Conservation (phyloP, 495 filamentous ascomycete genomes). For the Cudoniella acicularis region DNA sequence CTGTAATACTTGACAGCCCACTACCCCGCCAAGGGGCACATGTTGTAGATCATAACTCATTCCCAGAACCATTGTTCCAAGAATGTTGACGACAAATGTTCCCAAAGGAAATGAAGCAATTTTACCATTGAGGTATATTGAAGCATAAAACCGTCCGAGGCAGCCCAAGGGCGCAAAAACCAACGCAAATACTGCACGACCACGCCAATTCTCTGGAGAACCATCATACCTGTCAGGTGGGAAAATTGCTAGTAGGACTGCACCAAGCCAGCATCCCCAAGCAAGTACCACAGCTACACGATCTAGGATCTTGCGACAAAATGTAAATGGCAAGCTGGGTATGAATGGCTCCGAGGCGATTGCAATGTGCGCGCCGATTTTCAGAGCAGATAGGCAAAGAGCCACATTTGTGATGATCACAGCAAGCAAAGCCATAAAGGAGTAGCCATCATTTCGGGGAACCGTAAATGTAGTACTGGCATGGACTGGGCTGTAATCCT, state of each 20-base stretch:
- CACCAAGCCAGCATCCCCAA: conserved; percentile 74
- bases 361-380: conserved; percentile 75
- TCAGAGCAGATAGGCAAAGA: conserved; percentile 63
- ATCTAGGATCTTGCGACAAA: conserved; percentile 61
- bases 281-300: conserved; percentile 57
- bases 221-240: conserved; percentile 60
- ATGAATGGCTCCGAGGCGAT: conserved; percentile 52
- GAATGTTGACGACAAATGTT: conserved; percentile 81
- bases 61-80: conserved; percentile 61
- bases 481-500: conserved; percentile 10
- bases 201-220: conserved; percentile 62
- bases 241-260: conserved; percentile 67
- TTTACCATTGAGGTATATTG: conserved; percentile 63
- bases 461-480: conserved; percentile 25
- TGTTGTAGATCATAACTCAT: conserved; percentile 75
- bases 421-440: conserved; percentile 72
- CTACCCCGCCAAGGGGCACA: conserved; percentile 43
- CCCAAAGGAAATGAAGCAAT: conserved; percentile 75
- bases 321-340: conserved; percentile 53
- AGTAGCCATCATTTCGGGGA: conserved; percentile 71
- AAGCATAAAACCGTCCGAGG: conserved; percentile 67
- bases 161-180: conserved; percentile 86
- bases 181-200: conserved; percentile 67
- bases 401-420: conserved; percentile 66
- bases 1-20: conserved; percentile 76